Conservation (phyloP, 1,284 basidiomycete species). For the Tilletia walkeri region DNA sequence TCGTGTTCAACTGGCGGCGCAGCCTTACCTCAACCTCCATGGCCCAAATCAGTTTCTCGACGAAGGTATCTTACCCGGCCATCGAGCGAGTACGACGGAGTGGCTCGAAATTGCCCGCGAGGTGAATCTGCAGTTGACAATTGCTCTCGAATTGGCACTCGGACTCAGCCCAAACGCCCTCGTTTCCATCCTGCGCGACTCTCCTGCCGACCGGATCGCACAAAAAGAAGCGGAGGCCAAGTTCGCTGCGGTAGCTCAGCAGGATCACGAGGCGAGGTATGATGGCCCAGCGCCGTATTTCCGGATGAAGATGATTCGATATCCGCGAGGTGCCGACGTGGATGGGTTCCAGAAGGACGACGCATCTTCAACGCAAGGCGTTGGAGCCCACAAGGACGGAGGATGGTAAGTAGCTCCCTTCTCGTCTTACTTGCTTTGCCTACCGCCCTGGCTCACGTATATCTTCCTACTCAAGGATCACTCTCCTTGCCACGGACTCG, state of each 20-base stretch:
- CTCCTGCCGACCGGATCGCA: constrained; percentile 19
- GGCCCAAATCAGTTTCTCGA: constrained; percentile 44
- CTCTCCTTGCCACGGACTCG: constrained; percentile 36
- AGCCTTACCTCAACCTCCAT: constrained; percentile 35
- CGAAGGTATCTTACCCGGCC: constrained; percentile 24
- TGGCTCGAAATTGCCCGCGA: constrained; percentile 31
- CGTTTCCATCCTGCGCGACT: constrained; percentile 24
- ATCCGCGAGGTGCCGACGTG: constrained; percentile 31
- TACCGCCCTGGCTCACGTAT: neutral
- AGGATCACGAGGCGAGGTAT: neutral
- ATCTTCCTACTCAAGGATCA: constrained; percentile 26
- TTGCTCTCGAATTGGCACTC: constrained; percentile 37
- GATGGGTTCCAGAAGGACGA: constrained; percentile 32
- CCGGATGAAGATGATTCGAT: constrained; percentile 46
- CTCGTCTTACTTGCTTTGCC: neutral
- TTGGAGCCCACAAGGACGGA: constrained; percentile 47
- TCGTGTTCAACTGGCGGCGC: constrained; percentile 5
- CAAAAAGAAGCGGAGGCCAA: constrained; percentile 1
- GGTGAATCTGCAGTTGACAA: constrained; percentile 32
- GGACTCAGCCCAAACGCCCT: constrained; percentile 29
- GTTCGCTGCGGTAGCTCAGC: neutral
- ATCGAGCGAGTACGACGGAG: constrained; percentile 26
- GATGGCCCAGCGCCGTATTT: constrained; percentile 32
- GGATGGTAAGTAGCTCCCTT: constrained; percentile 26
- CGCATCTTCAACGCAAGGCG: constrained; percentile 36